Base-by-base conservation (phyloP, 306 rosid species). In the Arachis stenosperma region DNA sequence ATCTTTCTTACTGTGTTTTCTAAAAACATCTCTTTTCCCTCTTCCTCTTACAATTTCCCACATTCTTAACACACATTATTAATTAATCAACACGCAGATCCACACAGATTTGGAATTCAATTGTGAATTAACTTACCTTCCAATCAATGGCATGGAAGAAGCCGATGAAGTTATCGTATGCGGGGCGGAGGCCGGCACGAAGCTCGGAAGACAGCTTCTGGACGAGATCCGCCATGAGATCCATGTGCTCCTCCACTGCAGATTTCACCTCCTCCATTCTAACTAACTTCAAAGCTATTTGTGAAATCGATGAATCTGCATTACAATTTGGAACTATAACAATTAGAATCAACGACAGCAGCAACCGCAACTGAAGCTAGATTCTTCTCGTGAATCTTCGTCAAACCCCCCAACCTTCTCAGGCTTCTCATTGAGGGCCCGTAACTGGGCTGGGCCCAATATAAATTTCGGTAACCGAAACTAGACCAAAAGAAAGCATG, bases 131-230 rank as follows among this genome's bases (percentile, higher is more conserved):
- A 51, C 4, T 14, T 6, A 91, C 98, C 97, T 85, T 89, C 97
- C 98, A 94, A 81, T 91, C 85, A 75, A 94, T 84, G 56, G 98
- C 92, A 62, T 91, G 92, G 80, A 94, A 94, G 81, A 94, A 94
- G 3, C 97, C 97, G 6, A 91, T 33, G 57, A 94, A 91, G 55
- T 88, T 91, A 15, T 94, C 97, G 2, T 69, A 61, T 17, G 97
- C 97, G 8, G 97, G 98, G 14, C 79, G 82, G 7, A 94, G 72
- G 70, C 86, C 88, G 33, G 85, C 30, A 71, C 95, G 95, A 80
- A 94, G 86, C 42, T 94, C 98, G 0, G 86, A 78, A 39, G 97
- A 88, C 51, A 94, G 15, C 67, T 85, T 88, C 76, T 89, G 91
- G 73, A 94, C 57, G 30, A 94, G 90, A 84, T 94, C 96, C 46